Conservation (phyloP, 441 rosid genomes). For the Hura crepitans region DNA sequence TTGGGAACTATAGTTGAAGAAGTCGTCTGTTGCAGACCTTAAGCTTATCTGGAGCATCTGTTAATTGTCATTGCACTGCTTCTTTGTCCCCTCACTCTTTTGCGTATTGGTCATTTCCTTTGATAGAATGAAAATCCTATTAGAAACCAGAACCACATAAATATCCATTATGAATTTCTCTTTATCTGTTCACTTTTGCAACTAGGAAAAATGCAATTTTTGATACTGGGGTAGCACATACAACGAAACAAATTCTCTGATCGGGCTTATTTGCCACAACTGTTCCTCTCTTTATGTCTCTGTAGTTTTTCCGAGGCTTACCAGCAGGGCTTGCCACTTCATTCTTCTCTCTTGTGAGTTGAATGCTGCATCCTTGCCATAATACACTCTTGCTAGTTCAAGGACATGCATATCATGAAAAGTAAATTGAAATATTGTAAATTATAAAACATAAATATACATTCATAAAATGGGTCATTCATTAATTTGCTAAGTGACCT, state of each 20-base stretch:
- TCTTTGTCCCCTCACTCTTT: not conserved
- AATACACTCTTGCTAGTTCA: no score
- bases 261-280: not conserved
- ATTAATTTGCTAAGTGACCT: no score
- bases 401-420: no score
- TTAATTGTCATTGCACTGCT: not conserved
- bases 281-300: not conserved
- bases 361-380: not conserved
- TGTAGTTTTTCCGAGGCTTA: not conserved
- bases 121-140: not conserved
- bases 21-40: not conserved
- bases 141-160: not conserved
- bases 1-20: not conserved
- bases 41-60: not conserved
- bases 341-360: not conserved
- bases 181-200: not conserved
- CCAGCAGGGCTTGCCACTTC: not conserved
- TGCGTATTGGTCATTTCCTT: not conserved
- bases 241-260: not conserved
- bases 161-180: not conserved
- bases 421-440: no score
- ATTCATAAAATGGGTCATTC: no score
- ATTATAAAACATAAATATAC: no score
- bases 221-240: not conserved
- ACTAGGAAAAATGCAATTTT: not conserved